These are phyloP conservation scores for Alternaria triticimaculans DNA, from an alignment of 2,329 filamentous ascomycete species.

Conservation along the genomic window DNA sequence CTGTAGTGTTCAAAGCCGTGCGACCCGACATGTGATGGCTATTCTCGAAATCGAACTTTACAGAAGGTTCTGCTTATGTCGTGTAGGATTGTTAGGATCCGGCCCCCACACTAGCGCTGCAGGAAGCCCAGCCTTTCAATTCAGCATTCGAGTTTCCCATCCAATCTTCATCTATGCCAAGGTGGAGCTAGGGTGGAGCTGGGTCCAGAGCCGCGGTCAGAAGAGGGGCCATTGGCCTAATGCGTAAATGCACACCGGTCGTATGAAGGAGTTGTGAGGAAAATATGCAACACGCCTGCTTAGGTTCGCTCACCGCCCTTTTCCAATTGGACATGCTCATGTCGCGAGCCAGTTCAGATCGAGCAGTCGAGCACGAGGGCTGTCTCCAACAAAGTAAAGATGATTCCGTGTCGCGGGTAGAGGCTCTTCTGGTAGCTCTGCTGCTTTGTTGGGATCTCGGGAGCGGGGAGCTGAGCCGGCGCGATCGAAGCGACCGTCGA, in stretches of 20 bases:
- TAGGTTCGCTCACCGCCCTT: constrained; percentile 29
- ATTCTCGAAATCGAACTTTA: neutral
- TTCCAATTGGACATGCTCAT: constrained; percentile 15
- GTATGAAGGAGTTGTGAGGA: constrained; percentile 11
- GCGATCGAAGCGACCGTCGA: too few species aligned
- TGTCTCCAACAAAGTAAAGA: neutral
- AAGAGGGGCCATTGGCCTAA: constrained; percentile 10
- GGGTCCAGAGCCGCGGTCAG: neutral
- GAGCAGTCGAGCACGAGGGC: neutral
- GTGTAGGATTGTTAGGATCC: constrained; percentile 3
- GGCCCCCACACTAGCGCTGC: constrained; percentile 28
- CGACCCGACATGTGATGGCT: neutral
- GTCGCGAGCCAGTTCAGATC: neutral
- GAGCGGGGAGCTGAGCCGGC: neutral
- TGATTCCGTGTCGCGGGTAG: neutral
- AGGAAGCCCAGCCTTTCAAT: constrained; percentile 25
- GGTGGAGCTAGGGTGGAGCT: constrained; percentile 21
- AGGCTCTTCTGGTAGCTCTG: neutral
- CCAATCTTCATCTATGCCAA: constrained; percentile 27
- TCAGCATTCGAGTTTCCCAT: constrained; percentile 9
- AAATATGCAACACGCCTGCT: constrained; percentile 5
- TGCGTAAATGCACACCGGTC: neutral
- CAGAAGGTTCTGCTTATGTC: constrained; percentile 7
- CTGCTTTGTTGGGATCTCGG: neutral
- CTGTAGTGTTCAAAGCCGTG: constrained; percentile 4